A percentile compares a stretch with the other conserved stretches of the same genome.
Conservation (phyloP, 1,139 yeast genomes). For the Geotrichum reessii region DNA sequence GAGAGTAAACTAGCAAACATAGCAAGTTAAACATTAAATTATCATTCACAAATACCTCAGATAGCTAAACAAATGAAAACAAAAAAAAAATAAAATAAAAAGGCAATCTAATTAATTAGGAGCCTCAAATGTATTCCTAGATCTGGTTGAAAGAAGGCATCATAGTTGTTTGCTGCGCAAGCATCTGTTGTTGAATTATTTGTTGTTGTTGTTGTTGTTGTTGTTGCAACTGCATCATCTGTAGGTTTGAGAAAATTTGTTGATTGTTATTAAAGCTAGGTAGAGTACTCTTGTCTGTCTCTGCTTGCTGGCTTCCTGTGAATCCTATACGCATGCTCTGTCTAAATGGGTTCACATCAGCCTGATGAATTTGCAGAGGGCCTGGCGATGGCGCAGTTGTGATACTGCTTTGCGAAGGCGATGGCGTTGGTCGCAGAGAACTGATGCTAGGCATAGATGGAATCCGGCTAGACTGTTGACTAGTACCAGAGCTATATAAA, state of each 20-base stretch:
- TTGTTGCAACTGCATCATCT: not conserved
- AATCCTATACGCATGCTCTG: conserved; percentile 2
- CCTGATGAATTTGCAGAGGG: conserved; percentile 7
- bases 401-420: conserved; percentile 5
- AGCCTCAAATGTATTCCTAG: not conserved
- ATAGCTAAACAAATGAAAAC: not conserved
- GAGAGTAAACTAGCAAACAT: not conserved
- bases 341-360: conserved; percentile 19
- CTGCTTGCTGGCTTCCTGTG: not conserved
- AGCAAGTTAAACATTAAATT: not conserved
- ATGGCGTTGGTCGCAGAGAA: conserved; percentile 8
- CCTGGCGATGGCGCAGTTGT: conserved; percentile 2
- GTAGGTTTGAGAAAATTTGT: not conserved
- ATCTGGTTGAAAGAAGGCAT: conserved; percentile 3
- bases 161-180: not conserved
- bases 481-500: not conserved
- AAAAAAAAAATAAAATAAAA: not conserved
- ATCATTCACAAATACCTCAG: not conserved
- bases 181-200: not conserved
- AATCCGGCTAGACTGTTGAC: not conserved
- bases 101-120: not conserved
- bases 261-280: not conserved
- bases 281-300: not conserved
- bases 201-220: conserved; percentile 1
- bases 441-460: conserved; percentile 10